These are phyloP conservation scores for Entonaema liquescens DNA, from an alignment of 495 filamentous ascomycete genomes.

Conservation along the genomic window DNA sequence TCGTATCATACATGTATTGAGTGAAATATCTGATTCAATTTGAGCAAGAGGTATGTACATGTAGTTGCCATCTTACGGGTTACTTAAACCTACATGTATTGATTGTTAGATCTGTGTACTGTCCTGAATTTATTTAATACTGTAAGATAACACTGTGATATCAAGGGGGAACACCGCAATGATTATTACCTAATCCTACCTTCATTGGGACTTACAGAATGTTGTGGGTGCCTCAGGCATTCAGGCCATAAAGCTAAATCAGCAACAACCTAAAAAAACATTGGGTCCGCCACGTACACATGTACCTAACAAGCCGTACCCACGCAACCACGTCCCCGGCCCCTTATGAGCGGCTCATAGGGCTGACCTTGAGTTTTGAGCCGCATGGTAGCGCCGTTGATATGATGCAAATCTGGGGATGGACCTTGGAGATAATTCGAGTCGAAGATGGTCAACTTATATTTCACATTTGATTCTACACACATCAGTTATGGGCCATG, in stretches of 20 bases:
- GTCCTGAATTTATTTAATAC: background rate
- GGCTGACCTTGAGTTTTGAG: conserved; percentile 50
- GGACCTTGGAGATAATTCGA: conserved; percentile 33
- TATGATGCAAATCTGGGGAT: conserved; percentile 46
- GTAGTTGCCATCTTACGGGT: no score
- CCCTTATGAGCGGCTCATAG: conserved; percentile 40
- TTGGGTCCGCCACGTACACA: conserved; percentile 21
- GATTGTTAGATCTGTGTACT: background rate
- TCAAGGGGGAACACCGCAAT: background rate
- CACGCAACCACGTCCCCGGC: conserved; percentile 42
- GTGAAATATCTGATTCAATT: background rate
- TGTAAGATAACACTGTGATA: background rate
- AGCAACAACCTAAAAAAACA: conserved; percentile 9
- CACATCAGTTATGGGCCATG: conserved; percentile 3
- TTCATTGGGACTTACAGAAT: no score
- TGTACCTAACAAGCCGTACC: conserved; percentile 24
- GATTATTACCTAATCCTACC: background rate
- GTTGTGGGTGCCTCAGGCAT: conserved; percentile 18
- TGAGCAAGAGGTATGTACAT: background rate
- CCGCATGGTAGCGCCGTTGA: conserved; percentile 50
- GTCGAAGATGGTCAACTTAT: conserved; percentile 40
- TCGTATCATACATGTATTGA: no score
- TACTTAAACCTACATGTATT: no score
- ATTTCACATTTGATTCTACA: conserved; percentile 24
- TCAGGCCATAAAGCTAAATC: background rate